These are phyloP conservation scores for Trichosporon asahii DNA, from an alignment of 1,284 basidiomycete genomes.

Conservation along the genomic window DNA sequence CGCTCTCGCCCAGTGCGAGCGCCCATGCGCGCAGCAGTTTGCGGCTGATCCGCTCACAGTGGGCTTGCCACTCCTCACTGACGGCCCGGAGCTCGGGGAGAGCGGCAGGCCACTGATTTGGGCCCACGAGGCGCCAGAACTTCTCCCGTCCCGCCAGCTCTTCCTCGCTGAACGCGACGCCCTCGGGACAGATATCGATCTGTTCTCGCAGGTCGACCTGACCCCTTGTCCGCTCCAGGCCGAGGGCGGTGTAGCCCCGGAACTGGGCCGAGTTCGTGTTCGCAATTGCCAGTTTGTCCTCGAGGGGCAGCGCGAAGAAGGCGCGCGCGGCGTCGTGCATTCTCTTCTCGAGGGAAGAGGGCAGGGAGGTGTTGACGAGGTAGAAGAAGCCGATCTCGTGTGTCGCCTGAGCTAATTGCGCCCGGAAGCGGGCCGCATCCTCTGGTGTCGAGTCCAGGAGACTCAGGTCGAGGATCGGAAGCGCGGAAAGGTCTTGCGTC, in stretches of 20 bases:
- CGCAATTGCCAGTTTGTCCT: constrained; percentile 33
- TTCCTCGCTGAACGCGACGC: background rate
- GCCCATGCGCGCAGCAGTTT: constrained; percentile 22
- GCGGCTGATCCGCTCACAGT: background rate
- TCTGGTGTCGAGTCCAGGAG: constrained; percentile 8
- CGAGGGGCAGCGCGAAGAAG: constrained; percentile 36
- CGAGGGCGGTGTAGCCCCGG: constrained; percentile 23
- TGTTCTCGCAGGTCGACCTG: constrained; percentile 23
- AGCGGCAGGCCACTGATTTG: constrained; percentile 21
- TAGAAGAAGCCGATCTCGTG: constrained; percentile 39
- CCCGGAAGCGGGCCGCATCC: constrained; percentile 18
- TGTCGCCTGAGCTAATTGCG: constrained; percentile 15
- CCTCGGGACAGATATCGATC: constrained; percentile 24
- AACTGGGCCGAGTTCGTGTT: constrained; percentile 30
- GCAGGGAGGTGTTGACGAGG: constrained; percentile 33
- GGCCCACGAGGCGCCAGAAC: constrained; percentile 17
- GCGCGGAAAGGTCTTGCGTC: constrained; percentile 4
- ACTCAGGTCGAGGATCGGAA: constrained; percentile 22
- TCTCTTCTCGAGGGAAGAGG: constrained; percentile 26
- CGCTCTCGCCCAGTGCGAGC: constrained; percentile 15
- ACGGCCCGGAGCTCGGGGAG: constrained; percentile 14
- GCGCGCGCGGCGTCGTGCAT: constrained; percentile 27
- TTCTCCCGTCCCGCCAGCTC: constrained; percentile 4
- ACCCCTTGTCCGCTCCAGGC: constrained; percentile 18
- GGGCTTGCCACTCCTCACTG: constrained; percentile 14